Conservation (phyloP, 306 rosid genomes). For the Ormosia semicastrata region DNA sequence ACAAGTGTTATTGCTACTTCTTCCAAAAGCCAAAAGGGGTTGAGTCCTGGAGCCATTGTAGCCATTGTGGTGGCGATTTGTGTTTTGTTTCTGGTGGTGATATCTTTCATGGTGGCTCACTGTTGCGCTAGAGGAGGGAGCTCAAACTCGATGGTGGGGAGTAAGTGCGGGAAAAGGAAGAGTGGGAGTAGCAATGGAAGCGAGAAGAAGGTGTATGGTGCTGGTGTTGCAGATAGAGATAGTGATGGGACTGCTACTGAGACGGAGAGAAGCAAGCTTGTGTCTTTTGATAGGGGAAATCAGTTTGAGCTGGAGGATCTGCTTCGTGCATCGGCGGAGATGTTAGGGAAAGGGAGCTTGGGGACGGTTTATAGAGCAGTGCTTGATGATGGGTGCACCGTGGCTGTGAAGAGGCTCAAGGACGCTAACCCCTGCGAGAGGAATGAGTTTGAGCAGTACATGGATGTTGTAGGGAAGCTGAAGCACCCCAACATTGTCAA, state of each 20-base stretch:
- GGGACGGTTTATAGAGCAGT: conserved; percentile 94
- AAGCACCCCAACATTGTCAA: conserved; percentile 74
- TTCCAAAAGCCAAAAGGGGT: conserved; percentile 30
- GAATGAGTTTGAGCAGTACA: conserved; percentile 84
- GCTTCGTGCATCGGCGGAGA: conserved; percentile 94
- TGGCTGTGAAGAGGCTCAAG: conserved; percentile 89
- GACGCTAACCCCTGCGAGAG: conserved; percentile 88
- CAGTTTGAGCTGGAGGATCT: conserved; percentile 93
- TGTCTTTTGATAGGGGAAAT: conserved; percentile 75
- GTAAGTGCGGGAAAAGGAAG: conserved; percentile 74
- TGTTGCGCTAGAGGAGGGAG: conserved; percentile 62
- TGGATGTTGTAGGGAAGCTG: conserved; percentile 87
- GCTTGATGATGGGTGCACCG: conserved; percentile 75
- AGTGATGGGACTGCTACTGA: conserved; percentile 75
- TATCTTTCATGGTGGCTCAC: conserved; percentile 71
- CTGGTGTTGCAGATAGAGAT: conserved; percentile 56
- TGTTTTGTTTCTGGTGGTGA: conserved; percentile 56
- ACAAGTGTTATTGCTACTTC: conserved; percentile 27
- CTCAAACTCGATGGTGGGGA: conserved; percentile 52
- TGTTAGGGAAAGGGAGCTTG: conserved; percentile 94
- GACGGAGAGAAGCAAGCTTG: conserved; percentile 68
- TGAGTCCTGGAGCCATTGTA: conserved; percentile 65
- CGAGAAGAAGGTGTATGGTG: conserved; percentile 70
- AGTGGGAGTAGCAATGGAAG: conserved; percentile 74
- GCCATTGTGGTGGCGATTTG: conserved; percentile 74